phyloP scores from a whole-genome alignment of 2,329 filamentous ascomycete genomes.

The Diaporthe sp. region DNA sequence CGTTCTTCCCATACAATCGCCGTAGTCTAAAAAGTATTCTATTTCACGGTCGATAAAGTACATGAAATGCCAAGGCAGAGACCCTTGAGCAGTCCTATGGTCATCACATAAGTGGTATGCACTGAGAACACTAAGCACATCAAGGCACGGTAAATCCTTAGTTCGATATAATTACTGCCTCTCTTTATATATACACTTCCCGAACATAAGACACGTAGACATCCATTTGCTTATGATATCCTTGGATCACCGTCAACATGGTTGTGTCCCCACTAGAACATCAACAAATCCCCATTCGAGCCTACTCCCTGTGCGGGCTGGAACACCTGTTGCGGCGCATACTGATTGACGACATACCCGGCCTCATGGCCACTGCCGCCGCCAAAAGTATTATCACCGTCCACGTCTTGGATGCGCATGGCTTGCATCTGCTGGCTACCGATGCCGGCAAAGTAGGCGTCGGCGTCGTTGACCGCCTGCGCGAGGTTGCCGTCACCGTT shows the following conservation, averaged over 20 bases:
- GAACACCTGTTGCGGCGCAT: constrained; percentile 80
- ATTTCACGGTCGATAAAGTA: neutral
- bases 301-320: constrained; percentile 73
- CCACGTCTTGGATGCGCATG: constrained; percentile 72
- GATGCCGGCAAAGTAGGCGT: constrained; percentile 88
- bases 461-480: constrained; percentile 84
- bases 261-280: constrained; percentile 57
- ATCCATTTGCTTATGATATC: neutral
- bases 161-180: neutral
- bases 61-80: neutral
- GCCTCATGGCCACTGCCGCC: constrained; percentile 64
- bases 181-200: neutral
- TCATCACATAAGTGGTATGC: neutral
- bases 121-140: neutral
- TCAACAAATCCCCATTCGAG: constrained; percentile 77
- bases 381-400: constrained; percentile 69
- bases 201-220: neutral
- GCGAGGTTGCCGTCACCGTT: constrained; percentile 61
- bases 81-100: neutral
- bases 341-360: constrained; percentile 83
- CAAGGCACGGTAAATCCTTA: neutral
- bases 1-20: too few relatives aligned
- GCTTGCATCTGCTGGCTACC: constrained; percentile 78
- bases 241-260: neutral
- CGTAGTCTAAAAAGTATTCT: too few relatives aligned